phyloP scores from a whole-genome alignment of 768 basidiomycete species.

The Boletus reticulatus region DNA sequence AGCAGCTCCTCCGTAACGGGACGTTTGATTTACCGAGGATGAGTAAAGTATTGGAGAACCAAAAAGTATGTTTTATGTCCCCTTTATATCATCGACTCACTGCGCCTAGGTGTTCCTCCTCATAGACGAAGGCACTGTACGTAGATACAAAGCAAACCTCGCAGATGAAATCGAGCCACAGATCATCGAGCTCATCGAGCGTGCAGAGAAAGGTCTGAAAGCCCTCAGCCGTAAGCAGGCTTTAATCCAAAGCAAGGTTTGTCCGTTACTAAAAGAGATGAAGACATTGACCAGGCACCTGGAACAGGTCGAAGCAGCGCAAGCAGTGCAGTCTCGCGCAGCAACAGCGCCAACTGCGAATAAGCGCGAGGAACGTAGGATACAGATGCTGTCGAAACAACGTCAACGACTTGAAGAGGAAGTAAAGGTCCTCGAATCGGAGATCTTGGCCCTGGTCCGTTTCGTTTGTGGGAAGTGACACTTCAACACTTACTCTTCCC shows the following conservation, averaged over 20 bases:
- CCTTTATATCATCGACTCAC: constrained; percentile 2
- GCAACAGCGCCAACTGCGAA: constrained; percentile 51
- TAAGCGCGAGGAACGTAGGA: constrained; percentile 64
- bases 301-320: constrained; percentile 54
- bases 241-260: constrained; percentile 62
- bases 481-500: constrained; percentile 4
- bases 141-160: constrained; percentile 70
- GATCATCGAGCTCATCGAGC: constrained; percentile 69
- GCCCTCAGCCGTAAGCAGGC: constrained; percentile 60
- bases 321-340: constrained; percentile 38
- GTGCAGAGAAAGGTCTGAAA: constrained; percentile 67
- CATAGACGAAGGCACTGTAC: constrained; percentile 69
- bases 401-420: constrained; percentile 67
- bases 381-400: constrained; percentile 65
- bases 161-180: constrained; percentile 81
- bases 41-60: constrained; percentile 61
- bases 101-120: constrained; percentile 66
- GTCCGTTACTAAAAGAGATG: not conserved
- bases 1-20: constrained; percentile 64
- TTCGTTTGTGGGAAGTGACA: not conserved
- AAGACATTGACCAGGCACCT: not conserved
- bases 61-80: constrained; percentile 46
- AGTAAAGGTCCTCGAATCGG: constrained; percentile 54
- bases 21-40: constrained; percentile 73
- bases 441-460: constrained; percentile 55